phyloP scores from a whole-genome alignment of 1,284 basidiomycete genomes.

The Trichosporon asahii region DNA sequence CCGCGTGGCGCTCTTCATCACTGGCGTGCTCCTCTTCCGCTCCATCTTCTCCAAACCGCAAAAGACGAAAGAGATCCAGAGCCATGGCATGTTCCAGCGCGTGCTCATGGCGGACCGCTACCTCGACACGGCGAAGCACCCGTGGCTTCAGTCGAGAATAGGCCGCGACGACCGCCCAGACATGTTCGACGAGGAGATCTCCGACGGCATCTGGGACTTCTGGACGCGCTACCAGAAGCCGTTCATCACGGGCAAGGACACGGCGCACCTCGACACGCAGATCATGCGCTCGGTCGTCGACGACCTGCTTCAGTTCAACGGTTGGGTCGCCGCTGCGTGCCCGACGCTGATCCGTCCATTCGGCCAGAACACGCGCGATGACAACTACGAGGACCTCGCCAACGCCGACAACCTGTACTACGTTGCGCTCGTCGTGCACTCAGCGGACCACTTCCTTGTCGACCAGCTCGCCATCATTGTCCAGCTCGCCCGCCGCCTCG shows the following conservation, averaged over 20 bases:
- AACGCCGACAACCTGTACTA: slow-evolving; percentile 81
- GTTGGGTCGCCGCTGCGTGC: slow-evolving; percentile 98
- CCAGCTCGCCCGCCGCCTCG: slow-evolving; percentile 82
- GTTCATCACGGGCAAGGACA: slow-evolving; percentile 75
- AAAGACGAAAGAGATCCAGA: slow-evolving; percentile 59
- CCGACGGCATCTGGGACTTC: slow-evolving; percentile 74
- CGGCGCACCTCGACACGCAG: slow-evolving; percentile 80
- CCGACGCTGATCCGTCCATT: slow-evolving; percentile 85
- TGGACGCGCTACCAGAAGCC: slow-evolving; percentile 88
- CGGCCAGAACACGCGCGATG: slow-evolving; percentile 76
- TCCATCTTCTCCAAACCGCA: slow-evolving; percentile 40
- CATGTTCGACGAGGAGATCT: slow-evolving; percentile 69
- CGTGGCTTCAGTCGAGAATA: slow-evolving; percentile 78
- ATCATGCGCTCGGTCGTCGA: slow-evolving; percentile 81
- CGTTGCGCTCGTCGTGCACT: slow-evolving; percentile 87
- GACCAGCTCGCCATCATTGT: slow-evolving; percentile 95
- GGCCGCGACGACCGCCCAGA: slow-evolving; percentile 78
- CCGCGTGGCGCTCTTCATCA: slow-evolving; percentile 41
- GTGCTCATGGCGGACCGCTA: slow-evolving; percentile 76
- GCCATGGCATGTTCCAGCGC: slow-evolving; percentile 78
- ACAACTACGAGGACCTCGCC: slow-evolving; percentile 80
- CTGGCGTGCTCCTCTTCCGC: slow-evolving; percentile 42
- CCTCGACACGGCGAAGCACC: slow-evolving; percentile 79
- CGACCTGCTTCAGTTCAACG: slow-evolving; percentile 83
- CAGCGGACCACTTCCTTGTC: slow-evolving; percentile 93